Base-by-base conservation (phyloP, 345 rosid genomes). In the Citrus cavaleriei region DNA sequence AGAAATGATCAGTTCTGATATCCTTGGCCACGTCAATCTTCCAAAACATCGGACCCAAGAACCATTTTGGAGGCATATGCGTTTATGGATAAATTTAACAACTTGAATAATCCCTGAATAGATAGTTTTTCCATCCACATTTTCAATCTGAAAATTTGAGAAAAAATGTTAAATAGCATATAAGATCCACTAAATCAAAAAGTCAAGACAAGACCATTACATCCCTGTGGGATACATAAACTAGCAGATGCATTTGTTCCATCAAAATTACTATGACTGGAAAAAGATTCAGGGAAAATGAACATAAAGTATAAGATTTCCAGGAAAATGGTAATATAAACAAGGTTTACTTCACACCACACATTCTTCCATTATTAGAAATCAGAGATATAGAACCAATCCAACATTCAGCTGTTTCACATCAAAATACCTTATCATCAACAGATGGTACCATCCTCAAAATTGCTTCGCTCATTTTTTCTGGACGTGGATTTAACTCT, bases 1-100 rank as follows among this genome's bases (percentile, higher is more conserved):
- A 62, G 93, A 86, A 73, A 96, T 94, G 70, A 96, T 87, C 72
- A 94, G 84, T 81, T 94, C 98, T 25, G 97, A 90, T 77, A 93
- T 88, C 85, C 99, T 90, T 42, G 97, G 92, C 98, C 98, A 96
- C 54, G 95, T 88, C 89, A 96, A 86, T 82, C 91, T 93, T 84
- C 98, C 99, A 83, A 93, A 94, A 74, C 93, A 92, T 77, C 81
- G 86, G 76, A 85, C 86, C 97, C 98, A 94, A 40, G 90, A 79
- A 80, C 79, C 89, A 83, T 91, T 94, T 81, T 91, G 87, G 81
- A 93, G 89, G 90, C 97, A 96, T 81, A 96, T 72, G 67, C 64
- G 84, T 82, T 84, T 86, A 81, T 83, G 85, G 70, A 90, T 81
- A 82, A 93, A 96, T 83, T 83, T 91, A 79, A 93, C 83, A 80